Conservation (phyloP, 1,139 yeast genomes). For the Magnusiomyces tetraspermus region DNA sequence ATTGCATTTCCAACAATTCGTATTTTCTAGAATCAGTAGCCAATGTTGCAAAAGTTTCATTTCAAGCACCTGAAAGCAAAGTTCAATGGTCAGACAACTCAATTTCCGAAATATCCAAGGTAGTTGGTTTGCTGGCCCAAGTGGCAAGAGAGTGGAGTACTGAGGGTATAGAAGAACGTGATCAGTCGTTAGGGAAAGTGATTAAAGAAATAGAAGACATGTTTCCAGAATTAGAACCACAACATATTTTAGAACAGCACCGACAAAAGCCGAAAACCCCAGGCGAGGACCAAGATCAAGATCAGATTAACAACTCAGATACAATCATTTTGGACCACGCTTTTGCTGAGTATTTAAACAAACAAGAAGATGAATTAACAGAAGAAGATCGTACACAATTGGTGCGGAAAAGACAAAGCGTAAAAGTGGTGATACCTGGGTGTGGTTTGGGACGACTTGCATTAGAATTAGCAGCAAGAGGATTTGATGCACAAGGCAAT, state of each 20-base stretch:
- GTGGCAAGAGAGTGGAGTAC: conserved; percentile 67
- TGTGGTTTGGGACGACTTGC: conserved; percentile 75
- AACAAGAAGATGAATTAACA: not conserved
- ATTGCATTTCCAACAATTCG: conserved; percentile 43
- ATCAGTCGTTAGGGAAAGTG: conserved; percentile 39
- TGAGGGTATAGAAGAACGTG: conserved; percentile 50
- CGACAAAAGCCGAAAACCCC: not conserved
- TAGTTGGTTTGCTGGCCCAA: conserved; percentile 53
- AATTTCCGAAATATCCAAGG: conserved; percentile 48
- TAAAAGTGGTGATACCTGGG: conserved; percentile 64
- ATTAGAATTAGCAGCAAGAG: conserved; percentile 56
- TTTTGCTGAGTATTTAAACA: not conserved
- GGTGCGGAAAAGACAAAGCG: conserved; percentile 14
- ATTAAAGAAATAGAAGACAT: conserved; percentile 37
- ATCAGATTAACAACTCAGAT: not conserved
- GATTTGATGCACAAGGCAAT: conserved; percentile 75
- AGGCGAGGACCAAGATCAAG: not conserved
- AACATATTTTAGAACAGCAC: conserved; percentile 2
- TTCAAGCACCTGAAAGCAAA: conserved; percentile 44
- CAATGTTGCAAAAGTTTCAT: conserved; percentile 36
- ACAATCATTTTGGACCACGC: not conserved
- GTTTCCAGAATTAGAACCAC: conserved; percentile 34
- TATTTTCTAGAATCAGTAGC: conserved; percentile 41
- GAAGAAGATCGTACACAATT: conserved; percentile 27
- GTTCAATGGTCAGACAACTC: conserved; percentile 41